Evolutionary conservation across 495 filamentous ascomycete genomes (phyloP).

Genomic region (Rusavskia elegans): DNA sequence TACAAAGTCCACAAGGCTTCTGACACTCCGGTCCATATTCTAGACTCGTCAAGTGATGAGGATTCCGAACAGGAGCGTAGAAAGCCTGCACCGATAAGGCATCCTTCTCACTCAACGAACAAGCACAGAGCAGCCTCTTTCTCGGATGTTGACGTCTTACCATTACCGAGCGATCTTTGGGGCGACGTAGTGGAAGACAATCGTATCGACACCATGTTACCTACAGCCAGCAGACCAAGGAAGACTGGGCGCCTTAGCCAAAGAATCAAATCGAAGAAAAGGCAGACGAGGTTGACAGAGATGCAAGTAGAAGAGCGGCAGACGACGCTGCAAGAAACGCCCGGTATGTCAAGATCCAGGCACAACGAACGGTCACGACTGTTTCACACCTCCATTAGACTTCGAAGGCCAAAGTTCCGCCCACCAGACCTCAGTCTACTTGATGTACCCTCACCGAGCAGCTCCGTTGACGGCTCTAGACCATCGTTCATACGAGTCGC

Average conservation of each 20-base stretch:
- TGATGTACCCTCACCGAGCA: slow-evolving; percentile 43
- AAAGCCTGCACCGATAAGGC: neutral
- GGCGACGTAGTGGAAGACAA: slow-evolving; percentile 35
- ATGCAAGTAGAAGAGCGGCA: slow-evolving; percentile 7
- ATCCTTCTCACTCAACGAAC: neutral
- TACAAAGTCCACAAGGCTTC: slow-evolving; percentile 16
- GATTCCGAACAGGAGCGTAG: slow-evolving; percentile 5
- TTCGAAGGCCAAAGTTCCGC: slow-evolving; percentile 6
- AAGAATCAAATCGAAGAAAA: slow-evolving; percentile 3
- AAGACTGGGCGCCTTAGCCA: neutral
- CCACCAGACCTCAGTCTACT: slow-evolving; percentile 50
- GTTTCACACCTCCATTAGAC: neutral
- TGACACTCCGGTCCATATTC: slow-evolving; percentile 10
- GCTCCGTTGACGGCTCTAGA: slow-evolving; percentile 15
- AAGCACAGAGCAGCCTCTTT: slow-evolving; percentile 4
- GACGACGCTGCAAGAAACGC: neutral
- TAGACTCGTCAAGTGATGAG: slow-evolving; percentile 16
- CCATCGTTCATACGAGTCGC: slow-evolving; percentile 73
- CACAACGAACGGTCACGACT: neutral
- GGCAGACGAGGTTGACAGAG: slow-evolving; percentile 14
- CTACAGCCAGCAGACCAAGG: slow-evolving; percentile 9
- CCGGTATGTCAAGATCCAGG: slow-evolving; percentile 2
- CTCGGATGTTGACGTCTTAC: slow-evolving; percentile 19
- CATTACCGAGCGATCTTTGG: neutral
- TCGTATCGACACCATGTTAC: slow-evolving; percentile 40